These are phyloP conservation scores for Micromonas pusilla DNA, from an alignment of 139 green algal genomes.

Conservation along the genomic window DNA sequence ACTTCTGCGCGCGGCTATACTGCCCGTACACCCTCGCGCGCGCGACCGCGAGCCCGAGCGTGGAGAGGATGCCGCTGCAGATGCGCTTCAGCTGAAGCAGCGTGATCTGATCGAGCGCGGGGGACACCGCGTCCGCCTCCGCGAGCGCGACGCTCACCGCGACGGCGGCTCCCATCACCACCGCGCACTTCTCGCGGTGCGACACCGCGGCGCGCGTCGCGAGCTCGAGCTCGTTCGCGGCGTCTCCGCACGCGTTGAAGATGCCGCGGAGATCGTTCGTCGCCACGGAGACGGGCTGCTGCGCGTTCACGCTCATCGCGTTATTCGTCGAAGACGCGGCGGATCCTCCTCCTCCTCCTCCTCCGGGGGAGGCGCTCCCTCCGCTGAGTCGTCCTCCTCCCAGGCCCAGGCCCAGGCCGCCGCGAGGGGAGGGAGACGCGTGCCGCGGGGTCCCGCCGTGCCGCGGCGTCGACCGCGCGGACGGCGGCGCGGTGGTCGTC, in stretches of 20 bases:
- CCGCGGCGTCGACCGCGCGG: too few species aligned
- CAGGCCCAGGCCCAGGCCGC: too few species aligned
- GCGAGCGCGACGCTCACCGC: slow-evolving; percentile 3
- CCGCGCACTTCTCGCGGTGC: slow-evolving; percentile 8
- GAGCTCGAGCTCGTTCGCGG: not conserved
- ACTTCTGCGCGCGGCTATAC: not conserved
- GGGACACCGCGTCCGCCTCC: not conserved
- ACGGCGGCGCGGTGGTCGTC: too few species aligned
- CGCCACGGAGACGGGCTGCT: not conserved
- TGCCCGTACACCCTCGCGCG: not conserved
- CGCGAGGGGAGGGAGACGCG: too few species aligned
- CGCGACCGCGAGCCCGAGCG: not conserved
- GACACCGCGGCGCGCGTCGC: not conserved
- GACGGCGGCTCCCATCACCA: not conserved
- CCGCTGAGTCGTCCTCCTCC: too few species aligned
- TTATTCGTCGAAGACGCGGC: not conserved
- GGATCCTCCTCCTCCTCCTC: too few species aligned
- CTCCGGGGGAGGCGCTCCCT: too few species aligned
- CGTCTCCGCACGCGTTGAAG: not conserved
- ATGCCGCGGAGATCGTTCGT: not conserved
- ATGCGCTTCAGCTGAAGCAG: not conserved
- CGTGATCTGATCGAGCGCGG: not conserved
- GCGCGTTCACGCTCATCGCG: not conserved
- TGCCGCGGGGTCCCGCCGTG: too few species aligned
- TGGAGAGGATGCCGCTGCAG: not conserved